phyloP scores from a whole-genome alignment of 169 alveolate genomes.

The Amoebophrya sp. region DNA sequence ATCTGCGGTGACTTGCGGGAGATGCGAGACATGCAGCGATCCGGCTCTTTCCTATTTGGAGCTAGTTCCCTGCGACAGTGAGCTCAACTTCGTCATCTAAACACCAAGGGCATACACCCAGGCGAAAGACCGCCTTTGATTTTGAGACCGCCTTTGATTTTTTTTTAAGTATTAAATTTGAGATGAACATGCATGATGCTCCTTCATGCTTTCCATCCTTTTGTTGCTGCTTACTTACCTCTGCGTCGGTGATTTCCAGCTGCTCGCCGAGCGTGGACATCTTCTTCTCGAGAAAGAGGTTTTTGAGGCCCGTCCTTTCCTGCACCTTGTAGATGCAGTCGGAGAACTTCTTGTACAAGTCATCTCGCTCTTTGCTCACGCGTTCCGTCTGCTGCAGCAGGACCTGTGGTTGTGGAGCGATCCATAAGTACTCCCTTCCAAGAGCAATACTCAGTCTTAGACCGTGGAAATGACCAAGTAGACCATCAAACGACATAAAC shows the following conservation, averaged over 20 bases:
- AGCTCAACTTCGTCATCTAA: background rate
- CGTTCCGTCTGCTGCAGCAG: conserved; percentile 28
- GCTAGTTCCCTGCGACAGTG: background rate
- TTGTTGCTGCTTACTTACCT: too few relatives aligned
- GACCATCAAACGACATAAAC: background rate
- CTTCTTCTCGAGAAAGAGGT: conserved; percentile 31
- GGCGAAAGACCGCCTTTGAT: background rate
- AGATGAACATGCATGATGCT: background rate
- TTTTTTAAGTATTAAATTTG: background rate
- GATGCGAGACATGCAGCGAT: too few relatives aligned
- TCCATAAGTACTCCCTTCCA: too few relatives aligned
- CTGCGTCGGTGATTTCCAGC: too few relatives aligned
- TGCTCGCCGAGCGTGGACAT: conserved; percentile 24
- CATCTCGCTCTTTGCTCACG: conserved; percentile 11
- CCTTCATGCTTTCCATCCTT: background rate
- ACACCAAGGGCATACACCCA: background rate
- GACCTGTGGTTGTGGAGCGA: too few relatives aligned
- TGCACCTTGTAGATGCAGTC: conserved; percentile 30
- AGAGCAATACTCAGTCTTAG: too few relatives aligned
- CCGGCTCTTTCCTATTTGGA: too few relatives aligned
- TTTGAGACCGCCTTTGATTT: background rate
- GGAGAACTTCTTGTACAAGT: conserved; percentile 25
- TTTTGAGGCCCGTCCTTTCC: conserved; percentile 27
- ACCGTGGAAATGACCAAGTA: background rate
- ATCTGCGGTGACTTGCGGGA: too few relatives aligned